A percentile compares a stretch with the other conserved stretches of the same genome.
phyloP scores from a whole-genome alignment of 2,329 filamentous ascomycete species.

The Verticillium nonalfalfae region DNA sequence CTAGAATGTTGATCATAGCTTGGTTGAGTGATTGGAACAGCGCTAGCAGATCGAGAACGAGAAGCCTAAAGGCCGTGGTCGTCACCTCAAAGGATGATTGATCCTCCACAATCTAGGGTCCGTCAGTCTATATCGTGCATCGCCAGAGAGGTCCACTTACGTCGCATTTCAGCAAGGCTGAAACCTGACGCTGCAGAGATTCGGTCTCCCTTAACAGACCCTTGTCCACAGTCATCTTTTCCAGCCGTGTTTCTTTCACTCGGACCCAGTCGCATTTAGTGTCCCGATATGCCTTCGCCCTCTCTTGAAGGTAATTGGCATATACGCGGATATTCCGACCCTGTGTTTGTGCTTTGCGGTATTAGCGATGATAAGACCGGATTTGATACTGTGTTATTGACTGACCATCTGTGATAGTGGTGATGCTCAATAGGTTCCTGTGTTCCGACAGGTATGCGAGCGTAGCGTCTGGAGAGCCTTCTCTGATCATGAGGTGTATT shows the following conservation, averaged over 20 bases:
- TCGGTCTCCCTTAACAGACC: conserved; percentile 89
- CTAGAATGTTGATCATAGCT: conserved; percentile 92
- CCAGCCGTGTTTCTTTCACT: conserved; percentile 72
- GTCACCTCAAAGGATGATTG: conserved; percentile 62
- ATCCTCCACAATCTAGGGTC: conserved; percentile 61
- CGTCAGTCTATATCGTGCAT: conserved; percentile 4
- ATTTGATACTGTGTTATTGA: conserved; percentile 9
- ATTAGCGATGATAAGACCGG: not conserved
- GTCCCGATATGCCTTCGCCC: conserved; percentile 74
- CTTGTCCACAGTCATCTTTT: conserved; percentile 84
- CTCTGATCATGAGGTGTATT: conserved; percentile 93
- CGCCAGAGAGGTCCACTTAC: conserved; percentile 43
- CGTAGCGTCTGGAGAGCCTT: conserved; percentile 85
- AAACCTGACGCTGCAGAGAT: conserved; percentile 80
- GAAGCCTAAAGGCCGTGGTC: conserved; percentile 82
- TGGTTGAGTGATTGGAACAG: conserved; percentile 96
- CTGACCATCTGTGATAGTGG: conserved; percentile 86
- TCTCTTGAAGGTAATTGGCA: conserved; percentile 75
- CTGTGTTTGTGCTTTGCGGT: conserved; percentile 72
- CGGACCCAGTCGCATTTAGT: conserved; percentile 89
- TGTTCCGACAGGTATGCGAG: conserved; percentile 78
- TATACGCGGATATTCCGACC: conserved; percentile 93
- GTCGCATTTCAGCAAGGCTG: conserved; percentile 81
- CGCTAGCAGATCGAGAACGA: conserved; percentile 83
- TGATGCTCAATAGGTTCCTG: conserved; percentile 78